A percentile compares a stretch with the other conserved stretches of the same genome.
phyloP scores from a whole-genome alignment of 352 stramenopile genomes.

The Pythium periplocum region DNA sequence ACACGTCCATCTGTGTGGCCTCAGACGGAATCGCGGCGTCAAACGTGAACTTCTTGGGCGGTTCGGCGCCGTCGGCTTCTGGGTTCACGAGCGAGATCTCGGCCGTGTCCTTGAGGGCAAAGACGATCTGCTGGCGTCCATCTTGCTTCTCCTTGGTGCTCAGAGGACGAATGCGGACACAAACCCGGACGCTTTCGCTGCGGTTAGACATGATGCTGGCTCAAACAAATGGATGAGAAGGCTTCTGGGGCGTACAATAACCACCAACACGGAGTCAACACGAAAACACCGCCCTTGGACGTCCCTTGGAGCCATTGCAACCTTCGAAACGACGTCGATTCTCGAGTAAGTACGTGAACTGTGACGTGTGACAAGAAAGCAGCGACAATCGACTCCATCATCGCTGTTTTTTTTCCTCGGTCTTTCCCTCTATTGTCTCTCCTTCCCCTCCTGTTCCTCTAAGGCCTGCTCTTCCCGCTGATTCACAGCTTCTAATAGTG shows the following conservation, averaged over 20 bases:
- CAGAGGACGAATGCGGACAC: slow-evolving; percentile 91
- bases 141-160: slow-evolving; percentile 91
- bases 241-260: no score
- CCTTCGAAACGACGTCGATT: slow-evolving; percentile 6
- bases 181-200: slow-evolving; percentile 89
- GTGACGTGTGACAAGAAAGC: slow-evolving; percentile 7
- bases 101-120: slow-evolving; percentile 68
- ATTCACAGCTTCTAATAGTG: slow-evolving; percentile 7
- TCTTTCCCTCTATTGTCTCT: background rate
- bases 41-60: slow-evolving; percentile 94
- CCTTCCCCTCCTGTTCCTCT: background rate
- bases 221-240: no score
- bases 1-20: slow-evolving; percentile 87
- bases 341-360: slow-evolving; percentile 10
- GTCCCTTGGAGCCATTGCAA: background rate
- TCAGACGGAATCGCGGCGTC: slow-evolving; percentile 89
- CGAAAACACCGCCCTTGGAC: background rate
- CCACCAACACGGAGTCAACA: background rate
- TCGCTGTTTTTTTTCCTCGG: background rate
- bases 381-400: background rate
- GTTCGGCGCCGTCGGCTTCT: slow-evolving; percentile 62
- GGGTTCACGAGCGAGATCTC: slow-evolving; percentile 87
- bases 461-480: slow-evolving; percentile 3
- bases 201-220: slow-evolving; percentile 21
- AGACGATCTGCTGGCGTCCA: slow-evolving; percentile 71